Conservation (phyloP, 2,329 filamentous ascomycete genomes). For the Colletotrichum chrysophilum region DNA sequence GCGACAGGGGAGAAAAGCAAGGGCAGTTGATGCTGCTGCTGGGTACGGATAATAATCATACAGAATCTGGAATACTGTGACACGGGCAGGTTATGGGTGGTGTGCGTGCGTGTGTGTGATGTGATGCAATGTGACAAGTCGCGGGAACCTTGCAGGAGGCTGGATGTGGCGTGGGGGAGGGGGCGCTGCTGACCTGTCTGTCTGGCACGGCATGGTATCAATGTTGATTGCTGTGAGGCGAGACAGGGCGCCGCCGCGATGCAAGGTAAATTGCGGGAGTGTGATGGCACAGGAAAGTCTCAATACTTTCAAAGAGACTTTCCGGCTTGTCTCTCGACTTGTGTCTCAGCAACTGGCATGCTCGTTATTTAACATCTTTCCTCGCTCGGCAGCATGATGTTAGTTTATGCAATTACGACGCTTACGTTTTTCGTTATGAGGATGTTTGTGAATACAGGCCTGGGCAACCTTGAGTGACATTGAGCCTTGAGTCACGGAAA, state of each 20-base stretch:
- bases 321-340: background rate
- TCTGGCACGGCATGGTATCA: background rate
- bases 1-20: background rate
- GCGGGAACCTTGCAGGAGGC: slow-evolving; percentile 12
- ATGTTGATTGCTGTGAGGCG: background rate
- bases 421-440: background rate
- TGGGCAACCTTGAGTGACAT: background rate
- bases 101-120: background rate
- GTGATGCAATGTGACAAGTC: slow-evolving; percentile 12
- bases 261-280: background rate
- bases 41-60: background rate
- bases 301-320: background rate
- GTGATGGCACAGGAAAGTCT: background rate
- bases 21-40: background rate
- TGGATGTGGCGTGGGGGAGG: background rate
- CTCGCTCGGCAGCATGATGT: background rate
- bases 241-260: background rate
- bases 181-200: background rate
- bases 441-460: background rate
- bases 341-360: background rate
- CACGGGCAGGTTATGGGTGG: background rate
- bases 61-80: background rate
- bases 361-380: background rate
- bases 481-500: background rate
- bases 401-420: background rate